phyloP scores from a whole-genome alignment of 306 rosid species.

The Cicer chorassanicum region DNA sequence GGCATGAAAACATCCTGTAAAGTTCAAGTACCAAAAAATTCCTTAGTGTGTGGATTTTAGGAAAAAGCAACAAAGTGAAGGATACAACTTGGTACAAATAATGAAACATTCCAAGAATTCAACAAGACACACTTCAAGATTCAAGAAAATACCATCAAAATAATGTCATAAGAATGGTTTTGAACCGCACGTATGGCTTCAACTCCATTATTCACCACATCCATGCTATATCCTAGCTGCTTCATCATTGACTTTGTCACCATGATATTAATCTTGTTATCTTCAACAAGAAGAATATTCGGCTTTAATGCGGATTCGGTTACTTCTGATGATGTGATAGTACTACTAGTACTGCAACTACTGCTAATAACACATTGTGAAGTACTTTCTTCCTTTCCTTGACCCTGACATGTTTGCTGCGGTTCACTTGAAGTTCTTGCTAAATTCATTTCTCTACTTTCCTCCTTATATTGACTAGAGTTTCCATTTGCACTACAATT shows the following conservation, averaged over 20 bases:
- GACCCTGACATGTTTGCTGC: slow-evolving; percentile 47
- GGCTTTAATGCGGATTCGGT: slow-evolving; percentile 53
- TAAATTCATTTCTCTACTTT: slow-evolving; percentile 41
- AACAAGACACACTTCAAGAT: slow-evolving; percentile 20
- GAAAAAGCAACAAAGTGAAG: slow-evolving; percentile 15
- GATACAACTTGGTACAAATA: neutral
- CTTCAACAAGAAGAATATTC: slow-evolving; percentile 90
- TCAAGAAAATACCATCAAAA: slow-evolving; percentile 73
- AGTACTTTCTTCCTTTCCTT: slow-evolving; percentile 51
- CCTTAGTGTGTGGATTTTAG: neutral
- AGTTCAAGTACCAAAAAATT: neutral
- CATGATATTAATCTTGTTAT: slow-evolving; percentile 90
- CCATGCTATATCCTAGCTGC: slow-evolving; percentile 79
- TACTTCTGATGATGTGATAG: slow-evolving; percentile 42
- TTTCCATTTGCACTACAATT: slow-evolving; percentile 47
- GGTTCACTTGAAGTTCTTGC: slow-evolving; percentile 46
- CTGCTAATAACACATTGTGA: slow-evolving; percentile 41
- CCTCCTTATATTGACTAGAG: slow-evolving; percentile 45
- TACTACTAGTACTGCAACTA: slow-evolving; percentile 12
- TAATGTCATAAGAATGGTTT: slow-evolving; percentile 59
- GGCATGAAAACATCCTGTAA: slow-evolving; percentile 95
- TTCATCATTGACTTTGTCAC: slow-evolving; percentile 94
- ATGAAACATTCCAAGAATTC: slow-evolving; percentile 1
- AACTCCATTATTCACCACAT: slow-evolving; percentile 82
- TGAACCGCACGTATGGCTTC: slow-evolving; percentile 87